Conservation (phyloP, 345 rosid genomes). For the Murraya paniculata region DNA sequence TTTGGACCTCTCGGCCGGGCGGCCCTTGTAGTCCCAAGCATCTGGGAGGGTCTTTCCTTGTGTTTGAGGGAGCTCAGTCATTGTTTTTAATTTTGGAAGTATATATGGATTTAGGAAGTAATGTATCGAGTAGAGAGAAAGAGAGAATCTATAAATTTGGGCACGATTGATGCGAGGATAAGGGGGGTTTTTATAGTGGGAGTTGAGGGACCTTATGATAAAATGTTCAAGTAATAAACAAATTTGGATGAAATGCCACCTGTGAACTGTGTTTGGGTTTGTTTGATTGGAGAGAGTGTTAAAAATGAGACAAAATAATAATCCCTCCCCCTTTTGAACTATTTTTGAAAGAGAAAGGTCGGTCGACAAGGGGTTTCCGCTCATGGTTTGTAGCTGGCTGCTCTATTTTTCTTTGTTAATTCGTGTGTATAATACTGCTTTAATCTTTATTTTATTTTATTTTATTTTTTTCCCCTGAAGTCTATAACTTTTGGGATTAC, state of each 20-base stretch:
- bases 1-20: slow-evolving; percentile 53
- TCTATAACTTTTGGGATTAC: no score
- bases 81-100: background rate
- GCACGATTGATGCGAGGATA: background rate
- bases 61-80: slow-evolving; percentile 50
- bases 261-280: slow-evolving; percentile 14
- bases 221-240: background rate
- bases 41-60: slow-evolving; percentile 54
- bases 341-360: slow-evolving; percentile 19
- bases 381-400: background rate
- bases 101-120: background rate
- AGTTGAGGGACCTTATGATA: background rate
- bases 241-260: slow-evolving; percentile 23
- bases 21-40: slow-evolving; percentile 95
- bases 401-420: background rate
- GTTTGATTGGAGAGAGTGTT: slow-evolving; percentile 24
- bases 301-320: slow-evolving; percentile 7
- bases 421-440: no score
- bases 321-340: slow-evolving; percentile 37
- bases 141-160: background rate
- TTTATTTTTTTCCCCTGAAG: background rate
- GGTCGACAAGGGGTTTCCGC: background rate
- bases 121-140: slow-evolving; percentile 11
- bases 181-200: slow-evolving; percentile 31
- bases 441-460: background rate